Percentiles rank a stretch among this genome's conserved stretches.
These are phyloP conservation scores for Albophoma yamanashiensis DNA, from an alignment of 2,329 filamentous ascomycete species.

Conservation along the genomic window DNA sequence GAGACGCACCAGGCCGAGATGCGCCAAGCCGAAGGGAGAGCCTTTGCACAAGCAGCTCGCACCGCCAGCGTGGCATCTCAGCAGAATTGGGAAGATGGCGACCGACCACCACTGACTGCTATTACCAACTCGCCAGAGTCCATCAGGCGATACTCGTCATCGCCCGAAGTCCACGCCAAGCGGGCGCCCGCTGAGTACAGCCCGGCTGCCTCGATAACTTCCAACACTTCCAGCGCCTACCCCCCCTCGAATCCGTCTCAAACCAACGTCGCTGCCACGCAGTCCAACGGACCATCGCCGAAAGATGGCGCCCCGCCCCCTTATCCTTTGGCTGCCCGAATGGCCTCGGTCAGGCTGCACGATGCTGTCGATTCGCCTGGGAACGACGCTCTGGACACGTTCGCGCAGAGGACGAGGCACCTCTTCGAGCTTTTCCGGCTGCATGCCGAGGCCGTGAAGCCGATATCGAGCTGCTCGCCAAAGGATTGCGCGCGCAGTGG, in stretches of 20 bases:
- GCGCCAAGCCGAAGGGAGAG: conserved; percentile 48
- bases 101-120: conserved; percentile 7
- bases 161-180: conserved; percentile 15
- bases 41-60: conserved; percentile 39
- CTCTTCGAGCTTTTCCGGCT: conserved; percentile 67
- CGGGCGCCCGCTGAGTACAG: conserved; percentile 26
- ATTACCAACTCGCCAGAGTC: conserved; percentile 14
- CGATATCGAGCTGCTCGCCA: conserved; percentile 51
- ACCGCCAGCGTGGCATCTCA: conserved; percentile 21
- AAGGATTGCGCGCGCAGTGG: conserved; percentile 61
- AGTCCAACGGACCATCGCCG: conserved; percentile 13
- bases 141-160: conserved; percentile 12
- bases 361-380: conserved; percentile 34
- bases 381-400: conserved; percentile 59
- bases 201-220: conserved; percentile 26
- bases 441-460: conserved; percentile 63
- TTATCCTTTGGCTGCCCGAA: conserved; percentile 16
- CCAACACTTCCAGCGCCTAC: conserved; percentile 18
- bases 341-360: conserved; percentile 26
- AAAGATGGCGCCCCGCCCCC: conserved; percentile 9
- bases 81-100: conserved; percentile 20
- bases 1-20: conserved; percentile 49
- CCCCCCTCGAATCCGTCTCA: conserved; percentile 9
- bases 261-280: conserved; percentile 9
- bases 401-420: conserved; percentile 60